These are phyloP conservation scores for Hansenula lynferdii DNA, from an alignment of 1,139 yeast species.

Conservation along the genomic window DNA sequence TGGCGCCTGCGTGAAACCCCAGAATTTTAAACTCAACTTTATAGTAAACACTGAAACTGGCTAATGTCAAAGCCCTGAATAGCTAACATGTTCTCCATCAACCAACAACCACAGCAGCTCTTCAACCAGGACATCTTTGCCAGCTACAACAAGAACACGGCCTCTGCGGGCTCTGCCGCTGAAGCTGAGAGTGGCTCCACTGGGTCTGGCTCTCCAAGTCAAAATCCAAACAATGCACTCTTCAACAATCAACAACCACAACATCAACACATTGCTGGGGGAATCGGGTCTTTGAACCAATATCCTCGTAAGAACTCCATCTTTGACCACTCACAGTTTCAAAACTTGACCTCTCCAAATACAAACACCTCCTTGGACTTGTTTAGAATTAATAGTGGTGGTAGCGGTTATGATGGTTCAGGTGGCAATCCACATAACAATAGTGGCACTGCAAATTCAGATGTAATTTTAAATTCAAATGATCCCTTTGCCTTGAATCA, in stretches of 20 bases:
- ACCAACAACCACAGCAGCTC: neutral
- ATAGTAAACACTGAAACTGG: no score
- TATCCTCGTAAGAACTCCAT: neutral
- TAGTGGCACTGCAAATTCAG: no score
- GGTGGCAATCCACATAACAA: no score
- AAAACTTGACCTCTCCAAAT: constrained; percentile 1
- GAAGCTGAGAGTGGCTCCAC: no score
- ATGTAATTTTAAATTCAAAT: no score
- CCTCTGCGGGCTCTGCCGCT: neutral
- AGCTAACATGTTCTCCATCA: neutral
- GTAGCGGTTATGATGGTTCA: no score
- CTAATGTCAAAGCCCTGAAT: no score
- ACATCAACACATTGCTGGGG: neutral
- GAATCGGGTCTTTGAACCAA: neutral
- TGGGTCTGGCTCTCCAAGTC: no score
- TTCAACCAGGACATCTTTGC: constrained; percentile 2
- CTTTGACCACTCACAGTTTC: neutral
- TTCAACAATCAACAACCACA: neutral
- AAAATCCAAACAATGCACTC: no score
- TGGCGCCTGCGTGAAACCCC: no score
- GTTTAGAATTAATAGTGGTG: no score
- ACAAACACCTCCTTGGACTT: neutral
- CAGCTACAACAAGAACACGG: neutral
- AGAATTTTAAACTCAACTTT: no score
- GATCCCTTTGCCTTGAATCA: constrained; percentile 2